A percentile compares a stretch with the other conserved stretches of the same genome.
Evolutionary conservation across 495 filamentous ascomycete species (phyloP).

Genomic region (Alectoria sarmentosa): DNA sequence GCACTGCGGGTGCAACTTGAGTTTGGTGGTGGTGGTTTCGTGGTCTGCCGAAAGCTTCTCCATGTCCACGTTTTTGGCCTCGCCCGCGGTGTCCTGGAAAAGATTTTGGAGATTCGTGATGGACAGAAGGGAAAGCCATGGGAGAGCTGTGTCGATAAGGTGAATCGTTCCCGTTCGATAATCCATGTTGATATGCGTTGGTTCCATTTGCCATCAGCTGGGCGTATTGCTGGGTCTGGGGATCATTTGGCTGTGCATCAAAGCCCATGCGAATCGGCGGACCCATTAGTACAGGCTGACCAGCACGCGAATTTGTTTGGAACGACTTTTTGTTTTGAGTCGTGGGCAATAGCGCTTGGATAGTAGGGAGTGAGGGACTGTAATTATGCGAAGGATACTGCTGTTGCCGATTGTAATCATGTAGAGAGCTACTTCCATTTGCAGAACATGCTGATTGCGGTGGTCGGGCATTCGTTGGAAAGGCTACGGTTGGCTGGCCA

Average conservation of each 20-base stretch:
- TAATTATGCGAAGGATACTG: neutral
- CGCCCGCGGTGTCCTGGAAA: constrained; percentile 13
- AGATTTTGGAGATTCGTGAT: constrained; percentile 26
- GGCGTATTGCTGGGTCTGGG: constrained; percentile 32
- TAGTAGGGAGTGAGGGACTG: neutral
- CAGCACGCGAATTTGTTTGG: constrained; percentile 19
- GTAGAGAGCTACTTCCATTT: constrained; percentile 23
- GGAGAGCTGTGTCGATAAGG: constrained; percentile 18
- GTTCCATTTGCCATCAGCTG: constrained; percentile 40
- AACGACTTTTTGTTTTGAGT: neutral
- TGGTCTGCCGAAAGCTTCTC: constrained; percentile 39
- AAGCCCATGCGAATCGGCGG: constrained; percentile 53
- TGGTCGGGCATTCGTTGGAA: neutral
- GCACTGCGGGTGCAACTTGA: constrained; percentile 49
- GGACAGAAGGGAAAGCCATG: neutral
- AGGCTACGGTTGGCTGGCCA: constrained; percentile 24
- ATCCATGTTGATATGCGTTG: constrained; percentile 24
- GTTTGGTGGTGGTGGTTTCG: constrained; percentile 34
- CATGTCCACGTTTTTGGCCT: constrained; percentile 37
- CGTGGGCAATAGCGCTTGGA: neutral
- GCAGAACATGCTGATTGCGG: constrained; percentile 25
- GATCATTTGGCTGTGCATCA: constrained; percentile 34
- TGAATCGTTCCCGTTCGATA: constrained; percentile 24
- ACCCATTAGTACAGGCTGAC: constrained; percentile 48
- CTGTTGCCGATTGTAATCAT: constrained; percentile 22